phyloP scores from a whole-genome alignment of 352 stramenopile genomes.

The Phytopythium cucurbitacearum region DNA sequence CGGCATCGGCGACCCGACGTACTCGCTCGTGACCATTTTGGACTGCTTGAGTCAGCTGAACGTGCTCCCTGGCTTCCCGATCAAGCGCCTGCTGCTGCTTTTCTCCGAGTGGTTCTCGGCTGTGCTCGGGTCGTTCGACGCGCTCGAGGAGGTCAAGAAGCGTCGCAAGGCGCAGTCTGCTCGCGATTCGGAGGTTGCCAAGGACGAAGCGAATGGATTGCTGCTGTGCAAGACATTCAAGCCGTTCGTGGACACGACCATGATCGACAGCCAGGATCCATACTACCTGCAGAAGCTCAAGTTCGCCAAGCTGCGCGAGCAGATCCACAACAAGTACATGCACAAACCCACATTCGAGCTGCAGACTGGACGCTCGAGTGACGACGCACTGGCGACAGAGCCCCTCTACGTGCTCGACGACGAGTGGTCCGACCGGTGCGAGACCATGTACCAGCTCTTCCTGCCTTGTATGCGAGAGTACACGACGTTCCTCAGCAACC shows the following conservation, averaged over 20 bases:
- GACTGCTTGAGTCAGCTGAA: conserved; percentile 72
- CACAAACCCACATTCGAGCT: conserved; percentile 63
- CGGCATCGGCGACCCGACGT: conserved; percentile 51
- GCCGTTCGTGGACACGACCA: conserved; percentile 39
- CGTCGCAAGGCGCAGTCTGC: conserved; percentile 36
- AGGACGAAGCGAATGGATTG: conserved; percentile 44
- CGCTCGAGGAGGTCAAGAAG: conserved; percentile 51
- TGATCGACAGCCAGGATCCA: conserved; percentile 56
- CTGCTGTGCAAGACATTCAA: conserved; percentile 70
- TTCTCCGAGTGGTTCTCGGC: conserved; percentile 66
- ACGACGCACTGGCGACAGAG: conserved; percentile 25
- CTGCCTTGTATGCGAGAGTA: conserved; percentile 69
- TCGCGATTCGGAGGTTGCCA: conserved; percentile 35
- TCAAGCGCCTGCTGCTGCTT: conserved; percentile 72
- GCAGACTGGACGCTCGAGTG: conserved; percentile 32
- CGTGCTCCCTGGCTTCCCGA: conserved; percentile 67
- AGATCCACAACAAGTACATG: conserved; percentile 72
- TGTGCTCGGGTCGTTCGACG: conserved; percentile 45
- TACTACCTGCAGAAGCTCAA: conserved; percentile 74
- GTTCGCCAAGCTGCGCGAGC: conserved; percentile 52
- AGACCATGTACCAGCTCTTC: conserved; percentile 69
- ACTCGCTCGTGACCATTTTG: conserved; percentile 60
- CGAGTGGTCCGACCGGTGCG: conserved; percentile 67
- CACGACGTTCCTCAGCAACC: conserved; percentile 56
- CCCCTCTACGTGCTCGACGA: conserved; percentile 53